Base-by-base conservation (phyloP, 2,329 filamentous ascomycete species). In the Cladophialophora yegresii region DNA sequence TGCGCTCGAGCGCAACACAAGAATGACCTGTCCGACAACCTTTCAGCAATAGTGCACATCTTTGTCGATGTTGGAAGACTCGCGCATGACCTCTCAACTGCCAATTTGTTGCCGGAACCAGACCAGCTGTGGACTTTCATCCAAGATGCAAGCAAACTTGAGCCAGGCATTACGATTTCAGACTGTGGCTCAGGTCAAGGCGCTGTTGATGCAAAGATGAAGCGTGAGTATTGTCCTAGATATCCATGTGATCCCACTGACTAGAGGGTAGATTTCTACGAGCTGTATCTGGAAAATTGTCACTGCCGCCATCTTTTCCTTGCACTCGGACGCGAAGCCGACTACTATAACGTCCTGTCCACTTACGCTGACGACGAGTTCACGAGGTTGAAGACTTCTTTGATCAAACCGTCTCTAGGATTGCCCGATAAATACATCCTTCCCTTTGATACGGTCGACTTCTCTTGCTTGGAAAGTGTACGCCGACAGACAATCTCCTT, bases 251-350 rank as follows among this genome's bases (percentile, higher is more conserved):
- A 28, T 23, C 30, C 16, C 40, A 32, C 67, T 69, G 43, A 69
- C 36, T 16, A 8, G 20, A 22, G n/a, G n/a, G 53, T 47, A 69
- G 67, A 67, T 47, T 63, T 64, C 60, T 70, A 70, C 54, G 64
- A 67, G 55, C 30, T 70, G 28, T 63, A 62, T 47, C 57, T 70
- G 30, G 68, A 70, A 58, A 70, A 70, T 43, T 70, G 66, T 57
- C 68, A 70, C 40, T 68, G 66, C 53, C 54, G 65, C 51, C 68
- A 70, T 47, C 45, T 68, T 32, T 67, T 68, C 54, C 64, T 70
- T 13, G 68, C 66, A 10, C 43, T 70, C 12, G 61, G 62, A 4
- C 59, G 63, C 9, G 33, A 62, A n/a, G 65, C 66, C 1, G 66
- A 66, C 28, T 70, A 70, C 53, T 67, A 67, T 57, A 62, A 56